A percentile compares a stretch with the other conserved stretches of the same genome.
phyloP scores from a whole-genome alignment of 164 flowering plant species.

The Nymphaea colorata region DNA sequence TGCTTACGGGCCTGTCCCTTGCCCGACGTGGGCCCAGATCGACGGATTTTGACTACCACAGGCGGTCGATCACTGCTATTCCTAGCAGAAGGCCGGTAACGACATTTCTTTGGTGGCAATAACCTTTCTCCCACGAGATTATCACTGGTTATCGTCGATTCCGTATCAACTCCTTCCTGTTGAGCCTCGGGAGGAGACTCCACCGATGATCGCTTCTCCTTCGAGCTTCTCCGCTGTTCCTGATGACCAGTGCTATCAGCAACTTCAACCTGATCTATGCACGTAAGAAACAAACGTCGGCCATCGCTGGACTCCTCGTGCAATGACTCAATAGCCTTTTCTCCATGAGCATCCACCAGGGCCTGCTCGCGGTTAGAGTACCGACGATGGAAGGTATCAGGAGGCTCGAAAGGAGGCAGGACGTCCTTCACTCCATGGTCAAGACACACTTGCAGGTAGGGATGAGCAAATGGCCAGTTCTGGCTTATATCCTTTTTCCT shows the following conservation, averaged over 20 bases:
- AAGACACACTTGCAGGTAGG: slow-evolving; percentile 57
- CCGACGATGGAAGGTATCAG: slow-evolving; percentile 25
- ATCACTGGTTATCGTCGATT: not conserved
- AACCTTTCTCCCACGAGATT: not conserved
- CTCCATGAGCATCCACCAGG: no score
- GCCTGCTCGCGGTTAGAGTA: not conserved
- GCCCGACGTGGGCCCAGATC: not conserved
- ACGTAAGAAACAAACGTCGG: not conserved
- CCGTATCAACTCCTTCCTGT: not conserved
- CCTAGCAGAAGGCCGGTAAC: not conserved
- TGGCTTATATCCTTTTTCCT: slow-evolving; percentile 58
- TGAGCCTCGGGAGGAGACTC: not conserved
- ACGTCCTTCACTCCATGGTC: slow-evolving; percentile 67
- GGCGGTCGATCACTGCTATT: not conserved
- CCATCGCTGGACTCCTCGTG: not conserved
- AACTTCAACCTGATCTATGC: not conserved
- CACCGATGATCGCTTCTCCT: not conserved
- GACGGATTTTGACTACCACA: not conserved
- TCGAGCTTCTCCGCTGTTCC: not conserved
- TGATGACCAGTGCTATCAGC: not conserved
- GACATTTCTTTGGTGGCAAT: not conserved
- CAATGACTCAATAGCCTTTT: no score
- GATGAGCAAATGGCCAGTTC: slow-evolving; percentile 79
- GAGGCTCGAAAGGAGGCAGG: slow-evolving; percentile 75
- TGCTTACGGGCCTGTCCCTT: no score